These are phyloP conservation scores for Colletotrichum musicola DNA, from an alignment of 2,329 filamentous ascomycete species.

Conservation along the genomic window DNA sequence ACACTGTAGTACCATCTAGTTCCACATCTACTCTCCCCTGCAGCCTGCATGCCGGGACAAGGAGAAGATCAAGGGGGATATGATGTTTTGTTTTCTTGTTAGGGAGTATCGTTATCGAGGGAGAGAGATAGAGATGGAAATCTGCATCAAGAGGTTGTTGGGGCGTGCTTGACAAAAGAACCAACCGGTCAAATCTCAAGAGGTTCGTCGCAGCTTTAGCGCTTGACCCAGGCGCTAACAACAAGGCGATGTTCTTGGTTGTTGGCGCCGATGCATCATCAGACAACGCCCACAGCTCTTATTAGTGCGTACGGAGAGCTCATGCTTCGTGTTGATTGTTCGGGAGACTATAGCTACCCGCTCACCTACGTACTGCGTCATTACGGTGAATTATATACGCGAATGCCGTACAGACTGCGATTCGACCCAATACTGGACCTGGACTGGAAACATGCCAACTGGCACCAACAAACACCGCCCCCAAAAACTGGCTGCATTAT, in stretches of 20 bases:
- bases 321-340: neutral
- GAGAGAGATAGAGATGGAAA: no score
- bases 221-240: no score
- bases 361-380: neutral
- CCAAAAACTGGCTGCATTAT: constrained; percentile 7
- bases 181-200: no score
- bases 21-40: neutral
- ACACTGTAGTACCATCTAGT: neutral
- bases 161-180: no score
- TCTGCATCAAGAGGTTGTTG: no score
- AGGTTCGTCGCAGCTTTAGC: no score
- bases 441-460: neutral
- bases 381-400: constrained; percentile 25
- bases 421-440: constrained; percentile 16
- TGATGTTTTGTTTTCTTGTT: neutral
- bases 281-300: no score
- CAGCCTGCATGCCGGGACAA: neutral
- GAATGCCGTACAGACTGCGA: constrained; percentile 18
- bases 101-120: no score
- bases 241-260: no score
- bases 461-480: constrained; percentile 12
- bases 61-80: neutral
- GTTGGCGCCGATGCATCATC: no score
- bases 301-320: no score
- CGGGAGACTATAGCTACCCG: neutral